A percentile compares a stretch with the other conserved stretches of the same genome.
phyloP scores from a whole-genome alignment of 192 early-diverging fungal genomes.

The Linnemannia hyalina region DNA sequence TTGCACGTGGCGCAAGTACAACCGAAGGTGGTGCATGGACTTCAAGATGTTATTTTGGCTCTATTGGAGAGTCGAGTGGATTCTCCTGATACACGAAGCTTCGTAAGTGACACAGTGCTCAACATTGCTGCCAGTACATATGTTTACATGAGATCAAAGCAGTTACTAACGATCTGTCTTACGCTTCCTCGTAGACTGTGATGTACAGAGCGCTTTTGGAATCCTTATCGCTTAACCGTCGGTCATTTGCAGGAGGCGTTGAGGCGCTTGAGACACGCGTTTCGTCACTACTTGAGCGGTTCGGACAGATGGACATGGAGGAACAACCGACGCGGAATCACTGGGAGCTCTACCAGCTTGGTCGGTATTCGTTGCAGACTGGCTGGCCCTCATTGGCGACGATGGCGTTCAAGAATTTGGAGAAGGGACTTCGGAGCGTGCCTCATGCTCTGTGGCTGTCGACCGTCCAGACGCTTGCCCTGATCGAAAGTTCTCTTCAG shows the following conservation, averaged over 20 bases:
- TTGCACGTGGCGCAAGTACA: conserved; percentile 27
- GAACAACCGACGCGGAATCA: conserved; percentile 27
- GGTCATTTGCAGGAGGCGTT: background rate
- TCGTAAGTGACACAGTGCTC: conserved; percentile 13
- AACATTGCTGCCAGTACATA: background rate
- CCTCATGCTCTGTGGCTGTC: conserved; percentile 34
- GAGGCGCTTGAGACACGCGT: conserved; percentile 22
- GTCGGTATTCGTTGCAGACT: conserved; percentile 35
- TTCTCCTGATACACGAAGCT: conserved; percentile 13
- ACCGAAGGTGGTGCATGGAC: conserved; percentile 4
- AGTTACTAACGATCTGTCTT: background rate
- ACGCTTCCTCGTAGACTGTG: conserved; percentile 10
- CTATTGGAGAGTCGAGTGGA: conserved; percentile 15
- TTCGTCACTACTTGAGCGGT: conserved; percentile 24
- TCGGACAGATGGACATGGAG: conserved; percentile 15
- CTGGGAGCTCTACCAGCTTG: conserved; percentile 52
- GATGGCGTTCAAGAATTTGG: conserved; percentile 30
- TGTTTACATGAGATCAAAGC: background rate
- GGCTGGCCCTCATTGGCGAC: conserved; percentile 42
- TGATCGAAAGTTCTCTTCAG: conserved; percentile 40
- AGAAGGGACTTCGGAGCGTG: conserved; percentile 17
- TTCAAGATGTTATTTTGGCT: conserved; percentile 13
- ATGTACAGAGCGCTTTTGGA: conserved; percentile 33
- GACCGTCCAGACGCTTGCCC: conserved; percentile 21
- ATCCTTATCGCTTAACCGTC: background rate